phyloP scores from a whole-genome alignment of 2,329 filamentous ascomycete genomes.

The Xenoacremonium recifei region DNA sequence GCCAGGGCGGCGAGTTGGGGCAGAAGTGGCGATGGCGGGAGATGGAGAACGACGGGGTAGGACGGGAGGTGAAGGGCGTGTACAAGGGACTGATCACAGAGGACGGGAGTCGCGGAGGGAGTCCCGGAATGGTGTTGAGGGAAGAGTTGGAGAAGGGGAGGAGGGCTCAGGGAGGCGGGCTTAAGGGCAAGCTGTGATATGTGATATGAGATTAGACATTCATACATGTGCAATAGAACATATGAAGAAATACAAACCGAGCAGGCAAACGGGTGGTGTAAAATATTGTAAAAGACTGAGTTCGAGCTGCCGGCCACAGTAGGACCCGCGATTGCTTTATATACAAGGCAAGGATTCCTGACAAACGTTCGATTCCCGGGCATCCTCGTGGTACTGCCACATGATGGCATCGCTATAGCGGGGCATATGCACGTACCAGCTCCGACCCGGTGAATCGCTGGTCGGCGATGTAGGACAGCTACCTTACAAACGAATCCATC shows the following conservation, averaged over 20 bases:
- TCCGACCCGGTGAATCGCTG: too few relatives aligned
- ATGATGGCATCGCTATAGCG: not conserved
- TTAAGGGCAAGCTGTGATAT: slow-evolving; percentile 25
- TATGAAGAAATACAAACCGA: too few relatives aligned
- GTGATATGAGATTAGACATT: too few relatives aligned
- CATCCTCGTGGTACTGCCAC: not conserved
- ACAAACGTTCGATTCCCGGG: not conserved
- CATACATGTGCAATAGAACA: too few relatives aligned
- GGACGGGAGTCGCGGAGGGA: slow-evolving; percentile 53
- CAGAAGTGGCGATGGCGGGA: slow-evolving; percentile 64
- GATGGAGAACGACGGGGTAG: slow-evolving; percentile 39
- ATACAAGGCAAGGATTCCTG: too few relatives aligned
- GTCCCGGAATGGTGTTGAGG: slow-evolving; percentile 39
- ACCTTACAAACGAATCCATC: too few relatives aligned
- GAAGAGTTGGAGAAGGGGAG: slow-evolving; percentile 39
- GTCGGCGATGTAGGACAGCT: too few relatives aligned
- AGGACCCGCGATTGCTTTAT: too few relatives aligned
- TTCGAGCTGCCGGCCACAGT: too few relatives aligned
- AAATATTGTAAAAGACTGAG: too few relatives aligned
- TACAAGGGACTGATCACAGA: slow-evolving; percentile 45
- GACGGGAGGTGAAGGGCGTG: slow-evolving; percentile 33
- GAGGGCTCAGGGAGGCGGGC: slow-evolving; percentile 13
- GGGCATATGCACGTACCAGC: not conserved
- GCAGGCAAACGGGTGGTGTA: too few relatives aligned
- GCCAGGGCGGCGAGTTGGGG: slow-evolving; percentile 48